Evolutionary conservation across 2,329 filamentous ascomycete species (phyloP), one percentile per base, ranked within the genome.

Genomic region (Cladosporium sp.): DNA sequence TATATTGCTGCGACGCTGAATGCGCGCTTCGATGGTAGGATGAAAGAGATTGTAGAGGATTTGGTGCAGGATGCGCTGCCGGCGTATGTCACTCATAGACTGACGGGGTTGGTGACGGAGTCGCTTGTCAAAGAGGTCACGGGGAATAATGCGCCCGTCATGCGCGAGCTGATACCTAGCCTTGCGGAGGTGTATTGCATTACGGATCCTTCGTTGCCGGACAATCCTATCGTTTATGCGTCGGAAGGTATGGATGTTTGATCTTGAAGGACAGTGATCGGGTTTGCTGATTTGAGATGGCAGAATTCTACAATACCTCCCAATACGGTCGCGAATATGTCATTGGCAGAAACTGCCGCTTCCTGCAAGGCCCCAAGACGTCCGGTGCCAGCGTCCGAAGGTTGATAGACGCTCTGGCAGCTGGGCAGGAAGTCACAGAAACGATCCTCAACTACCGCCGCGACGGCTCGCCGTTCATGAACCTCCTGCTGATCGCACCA

Each of bases 141-240:
- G 6, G 79, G 79, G 26, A 77, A 76, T 58, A 77, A 72, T 60
- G 74, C 75, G 50, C 78, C 80, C 2, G 68, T 79, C 11, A 78
- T 79, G 75, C 72, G 73, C 11, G 77, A 80, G 50, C 67, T 80
- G 50, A 77, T 81, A 1, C 76, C 76, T 1, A 78, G 77, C 40
- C 65, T 82, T 37, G 80, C 79, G 33, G 80, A 82, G 67, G 78
- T 81, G 2, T 82, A 81, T 66, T 82, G 80, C 64, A 72, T 82
- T 7, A 77, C 78, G 2, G 80, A 82, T 69, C 80, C 80, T 11
- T 77, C 75, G 18, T 68, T 79, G 37, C 71, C 74, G 11, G 80
- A 81, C 68, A 81, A 81, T 66, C 80, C 80, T 2, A 81, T 82
- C 64, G 76, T 81, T 1, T 82, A 80, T 68, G 79, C 80, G 35